A percentile compares a stretch with the other conserved stretches of the same genome.
Conservation (phyloP, 2,329 filamentous ascomycete genomes). For the Cladosporium sp. region DNA sequence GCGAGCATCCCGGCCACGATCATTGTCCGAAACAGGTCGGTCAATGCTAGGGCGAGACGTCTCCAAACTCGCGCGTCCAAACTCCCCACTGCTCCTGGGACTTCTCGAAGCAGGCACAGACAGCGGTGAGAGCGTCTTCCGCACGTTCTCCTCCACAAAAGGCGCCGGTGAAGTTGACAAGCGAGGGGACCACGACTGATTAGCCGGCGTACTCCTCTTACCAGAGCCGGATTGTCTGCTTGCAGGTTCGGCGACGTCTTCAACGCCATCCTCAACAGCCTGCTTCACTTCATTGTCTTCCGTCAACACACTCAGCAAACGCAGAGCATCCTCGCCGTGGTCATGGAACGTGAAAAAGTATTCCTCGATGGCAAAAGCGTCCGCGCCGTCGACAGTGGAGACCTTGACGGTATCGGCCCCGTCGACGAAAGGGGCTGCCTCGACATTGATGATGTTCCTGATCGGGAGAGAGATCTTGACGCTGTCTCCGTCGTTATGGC, state of each 20-base stretch:
- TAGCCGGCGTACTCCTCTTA: neutral
- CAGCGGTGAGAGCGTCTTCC: slow-evolving; percentile 39
- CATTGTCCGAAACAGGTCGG: slow-evolving; percentile 29
- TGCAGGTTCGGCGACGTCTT: neutral
- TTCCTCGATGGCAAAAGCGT: slow-evolving; percentile 94
- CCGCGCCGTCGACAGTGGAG: slow-evolving; percentile 84
- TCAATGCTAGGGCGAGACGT: slow-evolving; percentile 30
- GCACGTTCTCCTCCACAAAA: slow-evolving; percentile 31
- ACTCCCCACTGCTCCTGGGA: slow-evolving; percentile 38
- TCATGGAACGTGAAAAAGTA: slow-evolving; percentile 97
- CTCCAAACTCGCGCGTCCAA: slow-evolving; percentile 35
- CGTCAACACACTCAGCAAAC: slow-evolving; percentile 66
- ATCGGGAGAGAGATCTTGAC: slow-evolving; percentile 93
- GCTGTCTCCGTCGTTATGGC: slow-evolving; percentile 92
- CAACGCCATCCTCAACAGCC: neutral
- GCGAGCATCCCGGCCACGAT: slow-evolving; percentile 46
- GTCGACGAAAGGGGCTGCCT: slow-evolving; percentile 83
- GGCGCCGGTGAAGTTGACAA: slow-evolving; percentile 25
- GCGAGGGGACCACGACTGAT: slow-evolving; percentile 16
- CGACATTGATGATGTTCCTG: slow-evolving; percentile 82
- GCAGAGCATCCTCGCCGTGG: slow-evolving; percentile 74
- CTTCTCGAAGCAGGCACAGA: slow-evolving; percentile 32
- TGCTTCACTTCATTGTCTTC: slow-evolving; percentile 50
- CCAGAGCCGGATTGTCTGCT: neutral
- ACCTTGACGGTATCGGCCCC: slow-evolving; percentile 93